Evolutionary conservation across 2,329 filamentous ascomycete species (phyloP).

Genomic region (Penicillium sp.): DNA sequence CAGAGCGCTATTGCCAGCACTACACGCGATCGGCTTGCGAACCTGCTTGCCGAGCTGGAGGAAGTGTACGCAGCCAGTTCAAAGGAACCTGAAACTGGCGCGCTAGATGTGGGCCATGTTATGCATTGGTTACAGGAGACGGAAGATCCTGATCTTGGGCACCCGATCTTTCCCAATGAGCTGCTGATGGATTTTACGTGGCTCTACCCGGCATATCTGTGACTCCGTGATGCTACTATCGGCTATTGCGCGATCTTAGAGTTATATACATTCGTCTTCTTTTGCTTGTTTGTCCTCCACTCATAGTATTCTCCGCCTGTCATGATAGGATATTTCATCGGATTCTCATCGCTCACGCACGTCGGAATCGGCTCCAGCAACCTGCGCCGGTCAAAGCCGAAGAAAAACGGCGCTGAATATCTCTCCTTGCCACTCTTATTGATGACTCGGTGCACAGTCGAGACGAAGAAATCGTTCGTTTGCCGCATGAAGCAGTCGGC

Average conservation of each 20-base stretch:
- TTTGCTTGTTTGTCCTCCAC: constrained; percentile 5
- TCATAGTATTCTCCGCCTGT: background rate
- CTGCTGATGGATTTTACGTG: background rate
- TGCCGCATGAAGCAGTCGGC: constrained; percentile 2
- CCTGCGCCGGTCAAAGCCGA: background rate
- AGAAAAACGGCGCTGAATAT: constrained; percentile 1
- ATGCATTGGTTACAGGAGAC: background rate
- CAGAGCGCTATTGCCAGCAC: background rate
- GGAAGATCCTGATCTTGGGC: background rate
- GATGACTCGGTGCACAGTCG: constrained; percentile 1
- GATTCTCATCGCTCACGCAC: constrained; percentile 1
- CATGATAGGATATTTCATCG: constrained; percentile 2
- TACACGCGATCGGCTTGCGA: background rate
- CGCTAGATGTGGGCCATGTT: background rate
- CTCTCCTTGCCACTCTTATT: constrained; percentile 2
- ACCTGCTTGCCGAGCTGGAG: background rate
- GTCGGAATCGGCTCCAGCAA: background rate
- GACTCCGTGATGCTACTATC: background rate
- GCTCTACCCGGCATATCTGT: background rate
- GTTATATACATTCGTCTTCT: background rate
- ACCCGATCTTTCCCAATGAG: background rate
- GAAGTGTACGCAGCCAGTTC: background rate
- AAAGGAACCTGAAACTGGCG: background rate
- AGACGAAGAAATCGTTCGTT: background rate
- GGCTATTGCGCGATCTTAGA: background rate